phyloP scores from a whole-genome alignment of 768 basidiomycete genomes.

The Lentinula lateritia region DNA sequence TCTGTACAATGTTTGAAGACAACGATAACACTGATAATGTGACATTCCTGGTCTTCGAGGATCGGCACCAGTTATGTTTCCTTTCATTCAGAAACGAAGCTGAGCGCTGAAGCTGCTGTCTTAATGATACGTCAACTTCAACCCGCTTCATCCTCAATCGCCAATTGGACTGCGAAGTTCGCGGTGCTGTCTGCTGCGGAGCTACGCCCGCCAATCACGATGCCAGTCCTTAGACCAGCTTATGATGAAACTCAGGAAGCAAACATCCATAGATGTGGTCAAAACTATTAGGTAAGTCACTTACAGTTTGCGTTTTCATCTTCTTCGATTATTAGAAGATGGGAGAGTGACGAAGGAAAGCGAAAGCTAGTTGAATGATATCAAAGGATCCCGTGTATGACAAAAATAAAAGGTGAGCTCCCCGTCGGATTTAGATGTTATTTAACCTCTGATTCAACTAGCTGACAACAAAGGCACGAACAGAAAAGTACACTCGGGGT shows the following conservation, averaged over 20 bases:
- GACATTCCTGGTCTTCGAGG: too few relatives aligned
- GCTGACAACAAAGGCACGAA: slow-evolving; percentile 25
- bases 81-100: too few relatives aligned
- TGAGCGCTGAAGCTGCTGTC: too few relatives aligned
- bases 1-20: too few relatives aligned
- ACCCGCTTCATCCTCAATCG: neutral
- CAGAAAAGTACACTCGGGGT: slow-evolving; percentile 51
- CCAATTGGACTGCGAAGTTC: neutral
- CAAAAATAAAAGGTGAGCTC: slow-evolving; percentile 44
- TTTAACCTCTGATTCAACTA: neutral
- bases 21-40: too few relatives aligned
- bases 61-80: too few relatives aligned
- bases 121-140: too few relatives aligned
- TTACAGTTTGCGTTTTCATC: slow-evolving; percentile 20
- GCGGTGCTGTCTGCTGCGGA: neutral
- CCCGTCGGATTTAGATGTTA: neutral
- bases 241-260: slow-evolving; percentile 43
- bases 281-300: slow-evolving; percentile 39
- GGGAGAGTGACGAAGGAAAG: slow-evolving; percentile 41
- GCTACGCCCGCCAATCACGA: slow-evolving; percentile 17
- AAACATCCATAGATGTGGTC: slow-evolving; percentile 35
- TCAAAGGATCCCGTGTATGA: slow-evolving; percentile 32
- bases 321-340: neutral
- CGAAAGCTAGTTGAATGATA: slow-evolving; percentile 39
- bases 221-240: slow-evolving; percentile 44